Base-by-base conservation (phyloP, 2,329 filamentous ascomycete species). In the Pyricularia pennisetigena region DNA sequence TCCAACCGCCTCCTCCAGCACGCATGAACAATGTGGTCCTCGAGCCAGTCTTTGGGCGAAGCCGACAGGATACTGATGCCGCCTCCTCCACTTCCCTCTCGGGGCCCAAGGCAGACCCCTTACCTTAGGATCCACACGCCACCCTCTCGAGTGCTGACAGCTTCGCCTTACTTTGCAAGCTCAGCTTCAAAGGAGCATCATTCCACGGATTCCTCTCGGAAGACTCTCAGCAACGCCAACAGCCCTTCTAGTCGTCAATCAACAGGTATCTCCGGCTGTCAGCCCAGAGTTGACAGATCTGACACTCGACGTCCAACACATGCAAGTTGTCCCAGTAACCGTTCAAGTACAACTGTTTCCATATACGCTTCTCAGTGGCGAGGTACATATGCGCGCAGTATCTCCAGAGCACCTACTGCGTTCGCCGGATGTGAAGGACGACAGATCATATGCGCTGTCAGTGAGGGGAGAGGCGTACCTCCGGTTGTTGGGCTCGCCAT, bases 401-500 rank as follows among this genome's bases (percentile, higher is more conserved):
- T 29, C 7, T 61, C 65, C 8, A 57, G 65, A 14, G 65, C 65
- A 2, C 28, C 65, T 20, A 59, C 65, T 3, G 41, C 54, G 1
- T 61, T 67, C 49, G 49, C 65, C 24, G 65, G 65, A 16, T 67
- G 49, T 28, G 65, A 67, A 28, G 54, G 57, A 9, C 57, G 66
- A 6, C 87, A 90, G 70, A 87, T 97, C 68, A 82, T 97, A n/a
- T 98, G 94, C 77, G 94, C 94, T 4, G 79, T 97, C 65, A 92
- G 88, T 73, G 93, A 97, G 76, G 93, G 92, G 62, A 90, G 94
- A n/a, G 93, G 93, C 5, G 86, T 97, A 4, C 89, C 91, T 26
- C 93, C 93, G 0, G 90, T 89, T 0, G 89, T 98, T 1, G 94
- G 94, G 0, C 82, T 97, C 59, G 92, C 93, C 2, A 94, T 97